These are phyloP conservation scores for Chlorella sorokiniana DNA, from an alignment of 139 green algal genomes.

Conservation along the genomic window DNA sequence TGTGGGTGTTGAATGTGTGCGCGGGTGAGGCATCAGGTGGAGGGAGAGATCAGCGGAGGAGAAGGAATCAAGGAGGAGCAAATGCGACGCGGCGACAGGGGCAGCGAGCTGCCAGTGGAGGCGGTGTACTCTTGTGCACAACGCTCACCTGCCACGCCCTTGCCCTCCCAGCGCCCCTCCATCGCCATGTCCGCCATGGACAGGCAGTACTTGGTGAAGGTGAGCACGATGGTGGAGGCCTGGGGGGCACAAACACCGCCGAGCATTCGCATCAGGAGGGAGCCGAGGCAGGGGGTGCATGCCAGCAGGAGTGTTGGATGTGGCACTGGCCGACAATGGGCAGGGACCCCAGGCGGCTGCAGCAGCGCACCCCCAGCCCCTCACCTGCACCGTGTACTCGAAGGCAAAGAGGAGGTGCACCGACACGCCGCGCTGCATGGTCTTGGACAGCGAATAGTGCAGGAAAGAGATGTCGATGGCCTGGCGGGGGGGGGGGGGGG, in stretches of 20 bases:
- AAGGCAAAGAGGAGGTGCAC: conserved; percentile 98
- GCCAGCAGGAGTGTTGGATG: no score
- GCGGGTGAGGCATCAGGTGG: neutral
- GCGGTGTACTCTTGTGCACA: no score
- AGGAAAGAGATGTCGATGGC: conserved; percentile 82
- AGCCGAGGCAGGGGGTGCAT: neutral
- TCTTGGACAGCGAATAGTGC: conserved; percentile 75
- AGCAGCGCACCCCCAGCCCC: neutral
- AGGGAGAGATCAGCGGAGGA: neutral
- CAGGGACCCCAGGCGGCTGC: no score
- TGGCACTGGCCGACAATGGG: no score
- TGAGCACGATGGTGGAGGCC: conserved; percentile 66
- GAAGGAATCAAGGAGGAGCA: neutral
- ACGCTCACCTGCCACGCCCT: conserved; percentile 51
- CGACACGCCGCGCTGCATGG: conserved; percentile 68
- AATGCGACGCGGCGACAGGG: no score
- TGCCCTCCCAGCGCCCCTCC: conserved; percentile 92
- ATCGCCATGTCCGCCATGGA: conserved; percentile 75
- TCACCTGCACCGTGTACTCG: conserved; percentile 81
- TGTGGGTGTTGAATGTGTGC: neutral
- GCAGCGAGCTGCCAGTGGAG: no score
- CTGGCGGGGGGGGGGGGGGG: conserved; percentile 40
- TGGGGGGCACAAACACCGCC: conserved; percentile 72
- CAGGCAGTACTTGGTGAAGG: conserved; percentile 84
- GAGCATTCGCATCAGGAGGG: neutral